Base-by-base conservation (phyloP, 2,329 filamentous ascomycete species). In the Stemphylium beticola region DNA sequence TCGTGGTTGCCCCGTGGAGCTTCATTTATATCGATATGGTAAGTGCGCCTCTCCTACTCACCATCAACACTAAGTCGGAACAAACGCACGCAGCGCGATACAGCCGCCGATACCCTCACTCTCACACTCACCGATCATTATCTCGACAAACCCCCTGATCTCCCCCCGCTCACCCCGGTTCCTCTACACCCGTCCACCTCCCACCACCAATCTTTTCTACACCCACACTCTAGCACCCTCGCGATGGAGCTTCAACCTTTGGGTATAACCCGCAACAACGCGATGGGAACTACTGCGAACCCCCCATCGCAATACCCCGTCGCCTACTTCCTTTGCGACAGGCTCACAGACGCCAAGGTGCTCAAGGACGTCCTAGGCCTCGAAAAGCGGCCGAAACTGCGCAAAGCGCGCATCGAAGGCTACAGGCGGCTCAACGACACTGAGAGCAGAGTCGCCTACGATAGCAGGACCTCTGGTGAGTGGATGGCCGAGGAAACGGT, bases 321-420 rank as follows among this genome's bases (percentile, higher is more conserved):
- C 4, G 15, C 34, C 8, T 48, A 48, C 17, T 53, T 48, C 32
- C 37, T 42, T 38, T 53, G 50, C 24, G 50, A 48, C 18, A 33
- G 29, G 14, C 29, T 43, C 7, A 38, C 44, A 8, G 38, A 42
- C 14, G 32, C 34, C 3, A 37, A 29, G 38, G 31, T 5, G 2
- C 22, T 53, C 1, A 47, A 42, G 24, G 20, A 36, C 17, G 15
- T 17, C 33, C 10, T 17, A 6, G 33, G 26, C 10, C 26, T 29
- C 8, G 26, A 17, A 17, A 36, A 36, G n/a, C 31, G n/a, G 38
- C 44, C 20, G 26, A 53, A 48, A 33, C 37, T 53, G 10, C 43
- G 50, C 43, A 48, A 53, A 53, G 50, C 43, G 4, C 37, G 31
- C 9, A 20, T 48, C 4, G 10, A 20, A 6, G 37, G 38, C 1